A percentile compares a stretch with the other conserved stretches of the same genome.
Conservation (phyloP, 306 rosid species). For the Casuarina glauca region DNA sequence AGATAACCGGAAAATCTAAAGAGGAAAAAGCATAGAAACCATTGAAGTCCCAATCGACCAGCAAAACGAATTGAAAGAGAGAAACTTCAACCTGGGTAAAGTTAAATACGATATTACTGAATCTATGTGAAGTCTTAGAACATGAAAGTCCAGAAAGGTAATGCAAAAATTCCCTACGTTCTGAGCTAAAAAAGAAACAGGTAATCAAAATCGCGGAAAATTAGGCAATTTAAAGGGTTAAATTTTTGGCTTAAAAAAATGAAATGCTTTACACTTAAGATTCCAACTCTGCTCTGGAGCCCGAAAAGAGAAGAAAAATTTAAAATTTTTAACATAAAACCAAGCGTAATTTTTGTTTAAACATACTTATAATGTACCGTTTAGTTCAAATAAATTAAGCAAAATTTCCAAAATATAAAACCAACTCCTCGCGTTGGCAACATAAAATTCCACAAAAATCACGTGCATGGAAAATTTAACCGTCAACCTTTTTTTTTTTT, state of each 20-base stretch:
- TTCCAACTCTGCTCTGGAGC: not conserved
- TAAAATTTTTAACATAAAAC: too few species aligned
- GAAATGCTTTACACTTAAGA: not conserved
- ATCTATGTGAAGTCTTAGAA: not conserved
- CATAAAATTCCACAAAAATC: too few species aligned
- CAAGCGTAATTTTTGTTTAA: not conserved
- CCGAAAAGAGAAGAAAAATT: not conserved
- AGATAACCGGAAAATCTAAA: not conserved
- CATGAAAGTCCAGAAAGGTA: not conserved
- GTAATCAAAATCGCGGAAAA: too few species aligned
- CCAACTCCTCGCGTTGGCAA: not conserved
- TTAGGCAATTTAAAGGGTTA: too few species aligned
- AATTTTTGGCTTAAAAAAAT: too few species aligned
- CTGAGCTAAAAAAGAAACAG: not conserved
- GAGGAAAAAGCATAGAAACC: not conserved
- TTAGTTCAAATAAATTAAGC: not conserved
- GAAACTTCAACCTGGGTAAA: not conserved
- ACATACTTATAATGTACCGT: not conserved
- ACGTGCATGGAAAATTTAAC: too few species aligned
- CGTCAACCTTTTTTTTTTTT: too few species aligned
- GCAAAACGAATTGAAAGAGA: not conserved
- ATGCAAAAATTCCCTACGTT: not conserved
- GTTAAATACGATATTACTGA: not conserved
- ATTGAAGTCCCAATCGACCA: not conserved
- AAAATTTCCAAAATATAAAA: not conserved